Percentiles rank a stretch among this genome's conserved stretches.
Conservation (phyloP, 352 stramenopile genomes). For the Aphanomyces astaci region DNA sequence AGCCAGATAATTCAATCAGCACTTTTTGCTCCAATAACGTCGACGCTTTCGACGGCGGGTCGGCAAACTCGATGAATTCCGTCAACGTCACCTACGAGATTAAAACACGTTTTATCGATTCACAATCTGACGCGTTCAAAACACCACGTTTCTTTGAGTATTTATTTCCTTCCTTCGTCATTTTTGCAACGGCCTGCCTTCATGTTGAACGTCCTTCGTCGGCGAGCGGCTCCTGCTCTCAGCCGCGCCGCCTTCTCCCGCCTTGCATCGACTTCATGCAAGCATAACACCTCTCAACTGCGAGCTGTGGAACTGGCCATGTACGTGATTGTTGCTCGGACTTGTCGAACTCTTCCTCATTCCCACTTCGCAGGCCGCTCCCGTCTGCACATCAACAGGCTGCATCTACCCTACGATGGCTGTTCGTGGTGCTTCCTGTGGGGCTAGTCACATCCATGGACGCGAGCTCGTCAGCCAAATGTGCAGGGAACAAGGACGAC, state of each 20-base stretch:
- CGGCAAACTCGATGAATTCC: constrained; percentile 13
- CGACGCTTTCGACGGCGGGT: not conserved
- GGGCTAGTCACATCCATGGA: not conserved
- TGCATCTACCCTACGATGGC: not conserved
- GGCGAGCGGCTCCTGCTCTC: too few relatives aligned
- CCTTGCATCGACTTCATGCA: not conserved
- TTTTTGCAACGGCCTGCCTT: too few relatives aligned
- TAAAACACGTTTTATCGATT: too few relatives aligned
- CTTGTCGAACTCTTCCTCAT: not conserved
- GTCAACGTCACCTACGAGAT: not conserved
- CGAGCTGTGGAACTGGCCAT: constrained; percentile 12
- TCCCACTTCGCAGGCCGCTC: not conserved
- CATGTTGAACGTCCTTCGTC: too few relatives aligned
- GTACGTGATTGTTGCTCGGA: too few relatives aligned
- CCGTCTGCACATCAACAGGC: not conserved
- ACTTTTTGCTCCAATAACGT: constrained; percentile 2
- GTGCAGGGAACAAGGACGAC: not conserved
- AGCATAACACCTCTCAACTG: not conserved
- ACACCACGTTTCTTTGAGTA: too few relatives aligned
- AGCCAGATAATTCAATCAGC: not conserved
- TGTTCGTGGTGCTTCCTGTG: not conserved
- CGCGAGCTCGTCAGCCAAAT: not conserved
- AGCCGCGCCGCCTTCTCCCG: not conserved
- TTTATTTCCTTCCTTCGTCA: too few relatives aligned
- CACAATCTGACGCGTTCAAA: too few relatives aligned